Evolutionary conservation across 2,329 filamentous ascomycete genomes (phyloP).

Genomic region (Colletotrichum chrysophilum): DNA sequence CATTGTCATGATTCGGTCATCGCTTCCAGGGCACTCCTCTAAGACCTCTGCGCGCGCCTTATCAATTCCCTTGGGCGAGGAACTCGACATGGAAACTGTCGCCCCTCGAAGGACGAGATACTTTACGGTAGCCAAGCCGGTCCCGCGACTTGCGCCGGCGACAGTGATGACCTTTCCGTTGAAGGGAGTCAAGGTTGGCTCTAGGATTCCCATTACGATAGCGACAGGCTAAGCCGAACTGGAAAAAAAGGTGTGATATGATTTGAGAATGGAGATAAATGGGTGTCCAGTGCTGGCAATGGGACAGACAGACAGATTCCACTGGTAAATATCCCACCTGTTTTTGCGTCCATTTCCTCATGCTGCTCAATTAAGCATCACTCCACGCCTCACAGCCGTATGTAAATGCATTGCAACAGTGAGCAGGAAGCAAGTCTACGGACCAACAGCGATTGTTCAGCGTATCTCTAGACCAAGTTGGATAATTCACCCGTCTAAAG

Average conservation of each 20-base stretch:
- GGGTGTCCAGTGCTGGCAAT: neutral
- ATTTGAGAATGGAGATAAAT: neutral
- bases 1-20: conserved; percentile 7
- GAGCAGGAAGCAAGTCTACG: neutral
- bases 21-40: neutral
- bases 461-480: neutral
- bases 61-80: conserved; percentile 25
- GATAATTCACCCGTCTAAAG: neutral
- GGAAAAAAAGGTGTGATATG: neutral
- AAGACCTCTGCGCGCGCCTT: conserved; percentile 24
- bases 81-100: neutral
- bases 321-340: neutral
- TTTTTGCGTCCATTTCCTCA: neutral
- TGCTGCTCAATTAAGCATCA: neutral
- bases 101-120: conserved; percentile 30
- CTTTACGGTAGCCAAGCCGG: conserved; percentile 22
- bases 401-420: neutral
- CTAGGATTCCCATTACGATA: conserved; percentile 15
- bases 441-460: neutral
- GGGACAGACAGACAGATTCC: neutral
- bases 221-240: neutral
- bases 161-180: conserved; percentile 25
- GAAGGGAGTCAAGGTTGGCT: conserved; percentile 21
- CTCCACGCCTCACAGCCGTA: neutral
- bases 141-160: conserved; percentile 11